A percentile compares a stretch with the other conserved stretches of the same genome.
Conservation (phyloP, 164 flowering plant genomes). For the Macadamia tetraphylla region DNA sequence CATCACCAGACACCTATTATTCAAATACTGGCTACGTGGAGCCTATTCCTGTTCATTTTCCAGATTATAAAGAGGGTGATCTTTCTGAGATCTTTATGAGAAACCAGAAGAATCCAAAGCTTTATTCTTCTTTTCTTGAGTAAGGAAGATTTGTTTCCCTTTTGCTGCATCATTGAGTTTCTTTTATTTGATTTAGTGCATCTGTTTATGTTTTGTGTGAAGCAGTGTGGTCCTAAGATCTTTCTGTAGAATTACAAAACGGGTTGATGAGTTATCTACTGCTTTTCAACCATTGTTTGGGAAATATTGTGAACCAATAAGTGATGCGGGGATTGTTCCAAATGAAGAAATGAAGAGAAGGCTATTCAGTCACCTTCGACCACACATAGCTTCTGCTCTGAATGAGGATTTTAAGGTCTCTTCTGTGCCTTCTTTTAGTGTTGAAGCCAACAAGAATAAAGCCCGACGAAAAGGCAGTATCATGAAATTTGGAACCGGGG, state of each 20-base stretch:
- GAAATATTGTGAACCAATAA: constrained; percentile 69
- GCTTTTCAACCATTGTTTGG: constrained; percentile 52
- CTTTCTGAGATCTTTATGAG: constrained; percentile 65
- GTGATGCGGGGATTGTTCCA: constrained; percentile 39
- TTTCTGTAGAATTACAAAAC: constrained; percentile 68
- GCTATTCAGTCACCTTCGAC: constrained; percentile 57
- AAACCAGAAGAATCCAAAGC: constrained; percentile 59
- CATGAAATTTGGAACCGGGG: constrained; percentile 28
- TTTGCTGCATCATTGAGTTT: not conserved
- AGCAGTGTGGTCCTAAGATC: constrained; percentile 68
- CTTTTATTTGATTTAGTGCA: not conserved
- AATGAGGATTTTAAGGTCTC: constrained; percentile 60
- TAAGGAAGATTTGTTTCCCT: constrained; percentile 29
- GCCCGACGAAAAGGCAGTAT: constrained; percentile 25
- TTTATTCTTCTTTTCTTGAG: constrained; percentile 82
- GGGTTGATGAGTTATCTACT: constrained; percentile 61
- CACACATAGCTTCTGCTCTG: constrained; percentile 47
- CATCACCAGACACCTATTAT: constrained; percentile 66
- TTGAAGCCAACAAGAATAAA: constrained; percentile 27
- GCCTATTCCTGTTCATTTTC: constrained; percentile 61
- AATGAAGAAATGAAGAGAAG: constrained; percentile 68
- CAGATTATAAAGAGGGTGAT: constrained; percentile 70
- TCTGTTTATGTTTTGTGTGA: constrained; percentile 16
- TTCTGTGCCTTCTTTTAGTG: constrained; percentile 26
- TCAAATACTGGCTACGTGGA: constrained; percentile 55